phyloP scores from a whole-genome alignment of 768 basidiomycete species.

The Calvatia gigantea region DNA sequence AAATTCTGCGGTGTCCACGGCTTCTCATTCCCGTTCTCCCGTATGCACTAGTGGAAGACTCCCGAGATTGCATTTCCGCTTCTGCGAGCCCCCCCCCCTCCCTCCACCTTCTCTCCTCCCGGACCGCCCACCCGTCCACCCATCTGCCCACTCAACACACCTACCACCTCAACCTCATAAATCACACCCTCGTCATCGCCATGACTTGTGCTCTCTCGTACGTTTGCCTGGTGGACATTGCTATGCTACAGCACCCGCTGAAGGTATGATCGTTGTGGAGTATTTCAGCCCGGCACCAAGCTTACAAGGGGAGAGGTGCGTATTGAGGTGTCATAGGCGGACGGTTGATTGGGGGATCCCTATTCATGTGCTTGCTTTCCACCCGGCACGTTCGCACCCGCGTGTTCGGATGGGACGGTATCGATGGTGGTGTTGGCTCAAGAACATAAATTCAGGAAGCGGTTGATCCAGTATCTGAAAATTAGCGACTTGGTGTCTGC shows the following conservation, averaged over 20 bases:
- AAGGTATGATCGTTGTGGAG: conserved; percentile 95
- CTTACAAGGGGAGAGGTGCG: conserved; percentile 83
- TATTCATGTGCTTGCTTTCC: conserved; percentile 93
- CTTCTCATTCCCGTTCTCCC: no score
- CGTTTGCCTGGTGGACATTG: conserved; percentile 94
- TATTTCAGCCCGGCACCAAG: conserved; percentile 85
- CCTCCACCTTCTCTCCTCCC: conserved; percentile 38
- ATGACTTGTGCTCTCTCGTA: conserved; percentile 86
- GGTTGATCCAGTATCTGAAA: conserved; percentile 86
- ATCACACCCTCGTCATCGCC: conserved; percentile 81
- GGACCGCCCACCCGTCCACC: conserved; percentile 51
- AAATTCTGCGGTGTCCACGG: no score
- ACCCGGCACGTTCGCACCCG: conserved; percentile 97
- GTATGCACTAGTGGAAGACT: conserved; percentile 81
- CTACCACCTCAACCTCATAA: conserved; percentile 78
- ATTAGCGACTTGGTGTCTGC: conserved; percentile 73
- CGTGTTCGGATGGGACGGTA: conserved; percentile 90
- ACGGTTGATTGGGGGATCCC: conserved; percentile 89
- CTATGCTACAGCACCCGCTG: conserved; percentile 93
- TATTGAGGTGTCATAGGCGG: conserved; percentile 95
- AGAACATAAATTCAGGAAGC: conserved; percentile 95
- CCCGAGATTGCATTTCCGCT: conserved; percentile 89
- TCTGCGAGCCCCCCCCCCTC: conserved; percentile 78
- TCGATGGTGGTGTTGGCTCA: no score
- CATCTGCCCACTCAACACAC: conserved; percentile 80